Evolutionary conservation across 2,329 filamentous ascomycete genomes (phyloP).

Genomic region (Ramularia endophylla): DNA sequence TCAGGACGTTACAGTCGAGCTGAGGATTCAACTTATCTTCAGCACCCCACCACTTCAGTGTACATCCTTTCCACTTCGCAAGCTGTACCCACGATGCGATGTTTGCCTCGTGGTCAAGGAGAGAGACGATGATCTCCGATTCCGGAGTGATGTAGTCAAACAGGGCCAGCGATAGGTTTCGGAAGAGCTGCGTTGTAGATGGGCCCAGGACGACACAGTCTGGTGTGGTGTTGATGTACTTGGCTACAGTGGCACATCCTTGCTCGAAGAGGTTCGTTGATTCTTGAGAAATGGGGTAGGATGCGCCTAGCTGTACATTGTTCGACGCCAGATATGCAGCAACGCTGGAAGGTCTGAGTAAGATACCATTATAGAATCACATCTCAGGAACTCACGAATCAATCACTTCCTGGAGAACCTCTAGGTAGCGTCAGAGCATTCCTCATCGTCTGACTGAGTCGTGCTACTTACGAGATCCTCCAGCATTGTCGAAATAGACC

Average conservation of each 20-base stretch:
- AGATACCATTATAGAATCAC: slow-evolving; percentile 53
- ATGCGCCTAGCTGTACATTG: slow-evolving; percentile 72
- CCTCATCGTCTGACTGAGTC: slow-evolving; percentile 52
- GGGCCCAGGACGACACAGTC: slow-evolving; percentile 67
- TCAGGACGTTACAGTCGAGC: slow-evolving; percentile 53
- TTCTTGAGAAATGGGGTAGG: slow-evolving; percentile 55
- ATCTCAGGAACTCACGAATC: slow-evolving; percentile 53
- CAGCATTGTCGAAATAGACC: slow-evolving; percentile 72
- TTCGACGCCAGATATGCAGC: slow-evolving; percentile 58
- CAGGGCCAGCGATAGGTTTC: slow-evolving; percentile 57
- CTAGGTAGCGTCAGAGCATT: slow-evolving; percentile 59
- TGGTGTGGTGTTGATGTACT: slow-evolving; percentile 61
- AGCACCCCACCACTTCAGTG: slow-evolving; percentile 62
- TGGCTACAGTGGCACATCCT: slow-evolving; percentile 60
- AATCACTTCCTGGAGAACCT: slow-evolving; percentile 61
- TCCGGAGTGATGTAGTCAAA: slow-evolving; percentile 53
- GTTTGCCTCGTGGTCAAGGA: slow-evolving; percentile 73
- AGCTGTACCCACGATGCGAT: slow-evolving; percentile 67
- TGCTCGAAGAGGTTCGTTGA: slow-evolving; percentile 55
- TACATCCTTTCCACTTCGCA: slow-evolving; percentile 54
- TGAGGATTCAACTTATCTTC: slow-evolving; percentile 48
- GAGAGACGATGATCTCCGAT: slow-evolving; percentile 59
- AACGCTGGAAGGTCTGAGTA: slow-evolving; percentile 43
- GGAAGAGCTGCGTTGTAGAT: slow-evolving; percentile 70
- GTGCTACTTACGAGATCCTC: slow-evolving; percentile 50